Conservation (phyloP, 441 rosid genomes). For the Bruguiera hainesii region DNA sequence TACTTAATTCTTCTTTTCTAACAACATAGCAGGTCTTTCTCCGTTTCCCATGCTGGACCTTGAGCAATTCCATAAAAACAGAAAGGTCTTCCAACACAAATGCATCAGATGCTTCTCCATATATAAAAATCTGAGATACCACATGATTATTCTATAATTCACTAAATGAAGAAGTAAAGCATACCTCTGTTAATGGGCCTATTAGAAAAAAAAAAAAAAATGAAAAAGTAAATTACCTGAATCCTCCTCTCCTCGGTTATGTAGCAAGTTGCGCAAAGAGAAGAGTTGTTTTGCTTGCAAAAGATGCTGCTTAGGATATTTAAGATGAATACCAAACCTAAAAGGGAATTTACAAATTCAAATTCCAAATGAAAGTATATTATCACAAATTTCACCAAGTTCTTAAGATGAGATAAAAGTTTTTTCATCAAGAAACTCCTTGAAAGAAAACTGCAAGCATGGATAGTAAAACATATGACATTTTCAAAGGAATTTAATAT, state of each 20-base stretch:
- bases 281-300: conserved; percentile 74
- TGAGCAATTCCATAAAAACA: neutral
- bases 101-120: neutral
- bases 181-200: conserved; percentile 1
- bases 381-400: neutral
- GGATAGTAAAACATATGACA: conserved; percentile 14
- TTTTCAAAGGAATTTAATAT: conserved; percentile 18
- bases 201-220: conserved; percentile 11
- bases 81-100: neutral
- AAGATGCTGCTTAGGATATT: conserved; percentile 69
- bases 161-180: neutral
- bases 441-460: conserved; percentile 7
- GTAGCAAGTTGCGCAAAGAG: conserved; percentile 76
- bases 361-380: conserved; percentile 7
- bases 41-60: neutral
- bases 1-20: neutral
- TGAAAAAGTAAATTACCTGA: conserved; percentile 41
- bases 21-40: neutral
- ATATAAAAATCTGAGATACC: neutral
- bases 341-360: conserved; percentile 23
- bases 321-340: conserved; percentile 67
- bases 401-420: neutral
- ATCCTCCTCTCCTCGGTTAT: conserved; percentile 56
- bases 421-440: neutral
- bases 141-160: neutral